Evolutionary conservation across 2,329 filamentous ascomycete genomes (phyloP), one percentile per base, ranked within the genome.

Genomic region (Aureobasidium sp.): DNA sequence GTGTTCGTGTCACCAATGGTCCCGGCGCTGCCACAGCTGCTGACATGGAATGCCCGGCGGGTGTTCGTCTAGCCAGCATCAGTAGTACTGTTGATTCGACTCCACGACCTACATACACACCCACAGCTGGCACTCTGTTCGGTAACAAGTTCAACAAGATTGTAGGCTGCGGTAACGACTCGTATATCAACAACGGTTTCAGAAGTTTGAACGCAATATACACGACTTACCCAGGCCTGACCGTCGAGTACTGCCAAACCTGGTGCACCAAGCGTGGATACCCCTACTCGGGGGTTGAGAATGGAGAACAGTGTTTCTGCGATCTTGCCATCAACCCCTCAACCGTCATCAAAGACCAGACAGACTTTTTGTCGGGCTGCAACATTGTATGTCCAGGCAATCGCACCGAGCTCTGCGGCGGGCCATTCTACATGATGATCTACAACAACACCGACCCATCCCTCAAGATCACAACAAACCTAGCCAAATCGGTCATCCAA

Each of bases 141-240:
- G 67, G 68, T 19, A 67, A 70, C n/a, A 64, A 64, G 11, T 63
- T 66, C 31, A 73, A 70, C 64, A 63, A 66, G 56, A 71, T 75
- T 63, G 57, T 75, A 5, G 71, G 74, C 44, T 74, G 75, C 67
- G 71, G 66, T 61, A 73, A 74, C 61, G 71, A 73, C 57, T 71
- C 67, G 5, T 64, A 63, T 17, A 31, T 61, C 17, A 64, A 61
- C 40, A 54, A 44, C 37, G 49, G 47, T 7, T 52, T 53, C 60
- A 61, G 50, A 15, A 67, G 70, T 3, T 64, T 74, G 29, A 68
- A 69, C 37, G 67, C 64, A 9, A 48, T 65, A 9, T 64, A 47
- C 14, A 65, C 57, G 22, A 65, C 65, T 31, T 68, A 71, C 58
- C 67, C 65, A 62, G 66, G 62, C 8, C 72, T 75, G 71, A 73